Evolutionary conservation across 2,329 filamentous ascomycete species (phyloP), one percentile per base, ranked within the genome.

Genomic region (Pseudogymnoascus sp.): DNA sequence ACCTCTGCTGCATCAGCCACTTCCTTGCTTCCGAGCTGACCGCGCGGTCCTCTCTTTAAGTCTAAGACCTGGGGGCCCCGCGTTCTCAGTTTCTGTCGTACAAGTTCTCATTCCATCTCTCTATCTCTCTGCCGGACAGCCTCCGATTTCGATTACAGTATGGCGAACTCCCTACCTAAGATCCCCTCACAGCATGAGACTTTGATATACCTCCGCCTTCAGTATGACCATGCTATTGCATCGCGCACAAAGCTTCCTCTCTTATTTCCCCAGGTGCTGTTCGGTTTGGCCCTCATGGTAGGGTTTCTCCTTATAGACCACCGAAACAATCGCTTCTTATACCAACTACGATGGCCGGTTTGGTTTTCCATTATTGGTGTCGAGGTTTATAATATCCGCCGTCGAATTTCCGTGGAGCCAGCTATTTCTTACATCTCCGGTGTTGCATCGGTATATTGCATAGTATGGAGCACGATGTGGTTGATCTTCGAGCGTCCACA

Each of bases 291-390:
- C 48, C 58, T 83, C 42, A 61, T 87, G 0, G 70, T 78, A 0
- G 65, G 83, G 3, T 87, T 84, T 71, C 76, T 87, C 12, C 73
- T 79, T 58, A 75, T 87, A 63, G 82, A 83, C 1, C 83, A 87
- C 67, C 74, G 71, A 33, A 72, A 74, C 1, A 74, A 78, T 7
- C 77, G 77, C 4, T 81, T 79, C 79, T 66, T 85, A 9, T 82
- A 82, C 66, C 73, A 68, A 7, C 75, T 77, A 33, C 73, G 79
- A 45, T 85, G 80, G 78, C 71, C 78, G 10, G 75, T 86, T 18
- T 72, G 82, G 61, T 75, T 73, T 6, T 68, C 74, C 7, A 72
- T 80, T 35, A 61, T 77, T 31, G 68, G 67, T 15, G 78, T 81
- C 64, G 78, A 84, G 65, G 52, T 74, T 31, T 66, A 79, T 59